phyloP scores from a whole-genome alignment of 345 rosid species.

The Nasturtium officinale region DNA sequence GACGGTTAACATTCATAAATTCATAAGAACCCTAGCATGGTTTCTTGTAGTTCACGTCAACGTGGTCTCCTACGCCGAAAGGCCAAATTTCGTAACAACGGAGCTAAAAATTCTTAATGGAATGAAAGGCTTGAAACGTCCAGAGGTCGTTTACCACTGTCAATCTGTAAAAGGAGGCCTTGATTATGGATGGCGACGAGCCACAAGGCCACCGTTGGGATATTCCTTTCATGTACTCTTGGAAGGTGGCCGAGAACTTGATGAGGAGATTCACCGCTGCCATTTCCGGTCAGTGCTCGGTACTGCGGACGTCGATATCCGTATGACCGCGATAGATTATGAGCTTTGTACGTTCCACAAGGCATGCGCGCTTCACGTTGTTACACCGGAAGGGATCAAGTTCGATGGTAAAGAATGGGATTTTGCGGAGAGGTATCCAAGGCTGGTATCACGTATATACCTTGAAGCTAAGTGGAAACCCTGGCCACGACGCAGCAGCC shows the following conservation, averaged over 20 bases:
- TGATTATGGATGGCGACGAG: constrained; percentile 43
- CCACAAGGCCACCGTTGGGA: constrained; percentile 25
- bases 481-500: constrained; percentile 34
- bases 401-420: constrained; percentile 41
- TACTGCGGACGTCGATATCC: constrained; percentile 32
- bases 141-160: constrained; percentile 39
- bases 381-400: constrained; percentile 36
- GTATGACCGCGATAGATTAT: constrained; percentile 35
- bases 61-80: constrained; percentile 6
- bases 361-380: constrained; percentile 32
- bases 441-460: constrained; percentile 16
- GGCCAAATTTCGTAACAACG: constrained; percentile 36
- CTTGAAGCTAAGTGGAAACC: constrained; percentile 42
- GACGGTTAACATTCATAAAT: constrained; percentile 14
- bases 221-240: constrained; percentile 27
- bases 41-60: constrained; percentile 30
- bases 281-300: constrained; percentile 42
- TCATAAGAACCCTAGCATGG: constrained; percentile 25
- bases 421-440: constrained; percentile 38
- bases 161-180: constrained; percentile 23
- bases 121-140: constrained; percentile 38
- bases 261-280: constrained; percentile 42
- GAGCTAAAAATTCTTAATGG: constrained; percentile 35
- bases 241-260: constrained; percentile 39
- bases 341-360: constrained; percentile 30